A percentile compares a stretch with the other conserved stretches of the same genome.
Evolutionary conservation across 345 rosid genomes (phyloP).

Genomic region (Boechera retrofracta): DNA sequence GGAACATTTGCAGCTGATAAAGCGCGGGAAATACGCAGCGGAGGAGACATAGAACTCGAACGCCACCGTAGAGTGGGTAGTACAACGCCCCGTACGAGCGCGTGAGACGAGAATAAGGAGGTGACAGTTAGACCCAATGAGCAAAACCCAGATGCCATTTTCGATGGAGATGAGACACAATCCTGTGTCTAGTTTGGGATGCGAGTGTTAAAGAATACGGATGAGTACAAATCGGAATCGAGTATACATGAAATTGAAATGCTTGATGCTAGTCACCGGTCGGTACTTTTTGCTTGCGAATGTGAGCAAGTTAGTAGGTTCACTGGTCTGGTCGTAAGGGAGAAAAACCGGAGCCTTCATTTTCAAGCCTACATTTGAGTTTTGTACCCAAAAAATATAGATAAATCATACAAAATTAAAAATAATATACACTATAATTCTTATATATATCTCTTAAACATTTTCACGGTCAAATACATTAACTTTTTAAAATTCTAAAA

Average conservation of each 20-base stretch:
- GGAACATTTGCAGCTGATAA: slow-evolving; percentile 36
- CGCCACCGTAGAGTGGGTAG: slow-evolving; percentile 31
- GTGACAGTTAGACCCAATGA: slow-evolving; percentile 7
- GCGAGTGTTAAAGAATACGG: neutral
- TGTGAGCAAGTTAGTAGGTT: too few relatives aligned
- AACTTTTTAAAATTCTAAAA: too few relatives aligned
- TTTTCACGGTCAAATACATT: too few relatives aligned
- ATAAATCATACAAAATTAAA: too few relatives aligned
- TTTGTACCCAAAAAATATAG: too few relatives aligned
- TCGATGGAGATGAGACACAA: slow-evolving; percentile 21
- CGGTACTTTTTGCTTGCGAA: neutral
- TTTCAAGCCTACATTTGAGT: too few relatives aligned
- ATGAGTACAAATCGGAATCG: neutral
- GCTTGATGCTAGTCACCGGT: neutral
- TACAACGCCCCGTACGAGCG: neutral
- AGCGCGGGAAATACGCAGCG: slow-evolving; percentile 32
- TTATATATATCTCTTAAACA: too few relatives aligned
- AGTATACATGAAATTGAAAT: neutral
- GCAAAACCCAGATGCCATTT: slow-evolving; percentile 36
- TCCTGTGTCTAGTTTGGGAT: slow-evolving; percentile 7
- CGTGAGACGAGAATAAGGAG: slow-evolving; percentile 28
- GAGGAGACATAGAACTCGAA: slow-evolving; percentile 2
- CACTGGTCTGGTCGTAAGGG: too few relatives aligned
- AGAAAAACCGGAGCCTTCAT: too few relatives aligned
- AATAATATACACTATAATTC: too few relatives aligned